Evolutionary conservation across 192 early-diverging fungal species (phyloP).

Genomic region (Pilaira anomala): DNA sequence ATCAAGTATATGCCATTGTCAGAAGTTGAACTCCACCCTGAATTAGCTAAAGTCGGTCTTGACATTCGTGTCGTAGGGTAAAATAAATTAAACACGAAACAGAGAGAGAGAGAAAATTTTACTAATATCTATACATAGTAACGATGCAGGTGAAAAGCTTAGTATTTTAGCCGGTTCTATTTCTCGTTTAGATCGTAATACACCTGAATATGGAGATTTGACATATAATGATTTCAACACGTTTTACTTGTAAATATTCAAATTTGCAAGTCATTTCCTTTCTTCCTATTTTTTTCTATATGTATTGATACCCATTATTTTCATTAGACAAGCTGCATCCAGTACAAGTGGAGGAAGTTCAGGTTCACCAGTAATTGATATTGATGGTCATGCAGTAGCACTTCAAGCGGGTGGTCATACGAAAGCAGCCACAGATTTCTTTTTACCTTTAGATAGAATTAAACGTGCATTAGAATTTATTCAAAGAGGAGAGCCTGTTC

Average conservation of each 20-base stretch:
- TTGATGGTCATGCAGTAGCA: conserved; percentile 78
- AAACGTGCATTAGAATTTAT: conserved; percentile 54
- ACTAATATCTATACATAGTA: conserved; percentile 33
- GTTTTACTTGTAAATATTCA: conserved; percentile 38
- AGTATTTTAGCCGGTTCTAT: conserved; percentile 79
- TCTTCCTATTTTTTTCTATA: conserved; percentile 20
- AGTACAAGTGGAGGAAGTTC: conserved; percentile 73
- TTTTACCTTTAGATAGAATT: conserved; percentile 77
- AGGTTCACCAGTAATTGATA: conserved; percentile 78
- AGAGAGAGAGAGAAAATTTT: not conserved
- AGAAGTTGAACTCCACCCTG: conserved; percentile 64
- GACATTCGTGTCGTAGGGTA: conserved; percentile 68
- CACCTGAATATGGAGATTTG: conserved; percentile 77
- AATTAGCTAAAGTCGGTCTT: conserved; percentile 72
- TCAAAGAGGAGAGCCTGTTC: conserved; percentile 44
- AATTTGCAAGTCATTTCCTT: too few relatives aligned
- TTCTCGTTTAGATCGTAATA: conserved; percentile 76
- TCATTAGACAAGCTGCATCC: conserved; percentile 72
- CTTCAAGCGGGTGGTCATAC: conserved; percentile 75
- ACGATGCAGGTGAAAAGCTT: conserved; percentile 83
- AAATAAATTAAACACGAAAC: not conserved
- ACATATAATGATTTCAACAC: conserved; percentile 69
- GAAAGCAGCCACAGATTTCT: conserved; percentile 80
- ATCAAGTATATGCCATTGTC: conserved; percentile 71
- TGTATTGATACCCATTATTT: conserved; percentile 3